Conservation (phyloP, 768 basidiomycete species). For the Pulveroboletus frians region DNA sequence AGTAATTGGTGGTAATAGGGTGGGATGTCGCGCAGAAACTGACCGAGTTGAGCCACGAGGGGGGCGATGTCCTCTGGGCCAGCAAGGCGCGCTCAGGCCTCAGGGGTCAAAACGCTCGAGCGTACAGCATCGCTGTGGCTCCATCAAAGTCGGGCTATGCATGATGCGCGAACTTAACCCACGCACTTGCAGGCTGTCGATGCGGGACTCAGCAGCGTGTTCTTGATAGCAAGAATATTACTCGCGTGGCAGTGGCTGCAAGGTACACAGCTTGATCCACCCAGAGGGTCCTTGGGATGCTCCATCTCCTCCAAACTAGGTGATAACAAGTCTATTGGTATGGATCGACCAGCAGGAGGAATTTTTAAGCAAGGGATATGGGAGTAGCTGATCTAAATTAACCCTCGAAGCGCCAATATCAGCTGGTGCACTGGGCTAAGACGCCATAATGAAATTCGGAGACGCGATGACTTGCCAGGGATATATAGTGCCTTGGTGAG, state of each 20-base stretch:
- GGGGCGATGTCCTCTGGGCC: conserved; percentile 3
- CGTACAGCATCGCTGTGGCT: conserved; percentile 14
- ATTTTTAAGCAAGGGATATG: not conserved
- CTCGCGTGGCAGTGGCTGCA: not conserved
- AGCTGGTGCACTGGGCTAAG: not conserved
- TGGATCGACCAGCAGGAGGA: not conserved
- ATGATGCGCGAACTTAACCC: conserved; percentile 17
- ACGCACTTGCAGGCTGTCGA: conserved; percentile 9
- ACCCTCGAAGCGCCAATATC: too few species aligned
- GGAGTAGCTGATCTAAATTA: not conserved
- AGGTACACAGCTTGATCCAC: conserved; percentile 3
- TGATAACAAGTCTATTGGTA: not conserved
- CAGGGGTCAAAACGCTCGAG: conserved; percentile 1
- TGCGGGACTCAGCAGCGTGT: not conserved
- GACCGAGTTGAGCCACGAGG: conserved; percentile 1
- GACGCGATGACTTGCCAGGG: not conserved
- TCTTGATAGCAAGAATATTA: not conserved
- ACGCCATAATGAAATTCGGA: not conserved
- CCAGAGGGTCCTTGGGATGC: not conserved
- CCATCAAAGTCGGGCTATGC: conserved; percentile 1
- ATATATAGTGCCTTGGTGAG: conserved; percentile 3
- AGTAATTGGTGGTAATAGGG: not conserved
- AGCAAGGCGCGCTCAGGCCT: not conserved
- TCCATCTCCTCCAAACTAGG: not conserved
- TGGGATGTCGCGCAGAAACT: conserved; percentile 5